Evolutionary conservation across 441 rosid species (phyloP).

Genomic region (Corymbia calophylla): DNA sequence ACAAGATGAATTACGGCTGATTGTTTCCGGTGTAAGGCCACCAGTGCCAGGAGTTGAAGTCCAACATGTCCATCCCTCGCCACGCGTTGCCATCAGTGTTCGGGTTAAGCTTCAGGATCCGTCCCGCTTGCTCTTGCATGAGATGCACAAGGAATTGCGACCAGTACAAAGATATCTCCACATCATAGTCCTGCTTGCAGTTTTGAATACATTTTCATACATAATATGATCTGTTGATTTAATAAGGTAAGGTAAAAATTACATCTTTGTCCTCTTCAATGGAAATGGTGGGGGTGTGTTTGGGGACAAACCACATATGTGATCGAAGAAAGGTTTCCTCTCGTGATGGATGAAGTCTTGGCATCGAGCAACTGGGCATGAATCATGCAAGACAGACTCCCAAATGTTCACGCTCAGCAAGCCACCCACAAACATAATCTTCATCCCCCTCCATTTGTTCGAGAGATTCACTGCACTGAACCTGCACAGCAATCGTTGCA

Average conservation of each 20-base stretch:
- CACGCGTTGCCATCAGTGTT: neutral
- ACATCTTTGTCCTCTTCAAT: neutral
- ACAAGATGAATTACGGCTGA: neutral
- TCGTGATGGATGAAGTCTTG: constrained; percentile 25
- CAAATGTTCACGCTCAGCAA: neutral
- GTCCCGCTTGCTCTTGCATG: neutral
- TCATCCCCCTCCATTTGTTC: neutral
- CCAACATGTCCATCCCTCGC: neutral
- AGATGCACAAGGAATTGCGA: neutral
- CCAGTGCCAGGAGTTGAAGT: neutral
- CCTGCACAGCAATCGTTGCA: neutral
- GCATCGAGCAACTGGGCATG: neutral
- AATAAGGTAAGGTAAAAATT: neutral
- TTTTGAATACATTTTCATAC: neutral
- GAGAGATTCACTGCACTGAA: neutral
- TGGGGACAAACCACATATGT: constrained; percentile 33
- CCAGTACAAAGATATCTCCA: neutral
- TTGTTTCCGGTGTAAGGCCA: neutral
- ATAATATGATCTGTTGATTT: neutral
- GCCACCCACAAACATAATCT: neutral
- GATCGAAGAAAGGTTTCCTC: constrained; percentile 37
- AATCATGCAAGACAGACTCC: constrained; percentile 2
- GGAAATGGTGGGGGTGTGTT: neutral
- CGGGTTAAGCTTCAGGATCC: neutral
- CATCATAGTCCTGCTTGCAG: neutral